A percentile compares a stretch with the other conserved stretches of the same genome.
phyloP scores from a whole-genome alignment of 352 stramenopile species.

The Globisporangium orthogonon region DNA sequence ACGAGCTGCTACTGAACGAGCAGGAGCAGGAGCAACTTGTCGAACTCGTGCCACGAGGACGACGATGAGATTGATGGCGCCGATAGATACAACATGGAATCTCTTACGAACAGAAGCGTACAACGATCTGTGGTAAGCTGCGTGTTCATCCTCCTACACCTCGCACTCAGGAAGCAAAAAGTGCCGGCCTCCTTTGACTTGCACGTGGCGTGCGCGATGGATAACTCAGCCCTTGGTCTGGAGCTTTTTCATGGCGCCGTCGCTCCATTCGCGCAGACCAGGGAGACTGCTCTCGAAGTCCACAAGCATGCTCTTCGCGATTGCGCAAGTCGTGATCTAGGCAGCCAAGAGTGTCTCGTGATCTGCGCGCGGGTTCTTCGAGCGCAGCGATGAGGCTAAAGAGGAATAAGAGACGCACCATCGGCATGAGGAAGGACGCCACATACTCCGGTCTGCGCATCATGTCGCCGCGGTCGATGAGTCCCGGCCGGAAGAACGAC shows the following conservation, averaged over 20 bases:
- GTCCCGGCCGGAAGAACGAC: conserved; percentile 50
- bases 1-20: conserved; percentile 25
- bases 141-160: too few relatives aligned
- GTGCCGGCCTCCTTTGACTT: too few relatives aligned
- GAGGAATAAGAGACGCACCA: too few relatives aligned
- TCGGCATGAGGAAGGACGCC: too few relatives aligned
- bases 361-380: too few relatives aligned
- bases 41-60: too few relatives aligned
- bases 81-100: too few relatives aligned
- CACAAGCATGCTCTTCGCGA: conserved; percentile 65
- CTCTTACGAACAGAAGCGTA: too few relatives aligned
- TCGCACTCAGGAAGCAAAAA: too few relatives aligned
- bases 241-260: conserved; percentile 52
- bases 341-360: not conserved
- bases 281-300: conserved; percentile 51
- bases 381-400: too few relatives aligned
- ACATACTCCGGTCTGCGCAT: conserved; percentile 1
- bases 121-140: too few relatives aligned
- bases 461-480: conserved; percentile 54
- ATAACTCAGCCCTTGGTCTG: conserved; percentile 8
- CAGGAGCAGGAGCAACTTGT: conserved; percentile 8
- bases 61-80: too few relatives aligned
- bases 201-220: not conserved
- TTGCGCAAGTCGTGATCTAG: conserved; percentile 36
- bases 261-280: conserved; percentile 41